These are phyloP conservation scores for Pleomassaria siparia DNA, from an alignment of 2,329 filamentous ascomycete genomes.

Conservation along the genomic window DNA sequence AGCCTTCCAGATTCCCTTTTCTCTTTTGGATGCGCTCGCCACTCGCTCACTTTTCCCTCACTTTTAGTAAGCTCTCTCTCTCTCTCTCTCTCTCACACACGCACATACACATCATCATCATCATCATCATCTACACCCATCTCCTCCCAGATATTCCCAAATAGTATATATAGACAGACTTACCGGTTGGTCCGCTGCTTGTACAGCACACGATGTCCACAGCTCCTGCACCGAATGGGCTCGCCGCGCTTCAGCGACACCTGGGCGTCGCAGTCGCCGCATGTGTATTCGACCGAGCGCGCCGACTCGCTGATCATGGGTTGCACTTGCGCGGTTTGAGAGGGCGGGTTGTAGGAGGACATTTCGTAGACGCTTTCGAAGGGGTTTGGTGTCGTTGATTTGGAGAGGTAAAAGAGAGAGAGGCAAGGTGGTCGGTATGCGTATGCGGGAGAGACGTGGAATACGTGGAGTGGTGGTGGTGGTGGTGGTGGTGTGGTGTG, in stretches of 20 bases:
- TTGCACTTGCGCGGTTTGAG: conserved; percentile 60
- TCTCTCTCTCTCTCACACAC: too few relatives aligned
- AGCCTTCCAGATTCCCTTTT: background rate
- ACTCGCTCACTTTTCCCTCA: too few relatives aligned
- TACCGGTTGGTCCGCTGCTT: conserved; percentile 98
- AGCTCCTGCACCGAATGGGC: conserved; percentile 85
- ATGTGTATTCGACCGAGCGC: conserved; percentile 56
- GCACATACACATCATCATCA: too few relatives aligned
- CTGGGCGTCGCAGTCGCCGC: conserved; percentile 81
- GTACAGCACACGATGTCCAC: conserved; percentile 92
- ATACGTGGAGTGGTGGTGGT: background rate
- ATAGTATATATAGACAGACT: conserved; percentile 40
- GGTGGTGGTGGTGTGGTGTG: background rate
- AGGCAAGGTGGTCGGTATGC: background rate
- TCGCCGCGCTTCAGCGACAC: conserved; percentile 76
- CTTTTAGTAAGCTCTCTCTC: too few relatives aligned
- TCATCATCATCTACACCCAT: too few relatives aligned
- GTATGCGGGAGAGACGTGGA: background rate
- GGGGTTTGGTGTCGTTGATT: background rate
- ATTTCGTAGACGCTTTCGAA: background rate
- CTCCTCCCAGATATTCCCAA: too few relatives aligned
- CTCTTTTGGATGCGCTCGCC: background rate
- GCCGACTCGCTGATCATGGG: conserved; percentile 41
- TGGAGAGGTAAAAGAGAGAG: background rate
- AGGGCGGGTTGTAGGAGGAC: background rate